Evolutionary conservation across 2,329 filamentous ascomycete species (phyloP).

Genomic region (Dissoconium aciculare): DNA sequence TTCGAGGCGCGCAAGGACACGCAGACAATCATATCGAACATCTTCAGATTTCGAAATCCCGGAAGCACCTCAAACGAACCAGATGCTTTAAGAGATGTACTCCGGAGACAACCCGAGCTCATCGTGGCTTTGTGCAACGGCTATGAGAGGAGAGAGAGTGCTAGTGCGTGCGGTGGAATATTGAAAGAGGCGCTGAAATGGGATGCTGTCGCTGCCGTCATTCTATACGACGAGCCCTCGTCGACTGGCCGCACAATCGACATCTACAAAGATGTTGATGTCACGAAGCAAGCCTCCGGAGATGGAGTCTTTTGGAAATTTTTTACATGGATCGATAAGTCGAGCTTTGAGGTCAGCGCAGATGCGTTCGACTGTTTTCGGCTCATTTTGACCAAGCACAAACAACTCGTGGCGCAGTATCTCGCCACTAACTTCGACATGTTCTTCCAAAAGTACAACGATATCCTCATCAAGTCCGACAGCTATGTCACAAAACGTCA

Average conservation of each 20-base stretch:
- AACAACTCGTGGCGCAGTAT: constrained; percentile 76
- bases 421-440: constrained; percentile 78
- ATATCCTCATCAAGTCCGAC: constrained; percentile 71
- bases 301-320: constrained; percentile 90
- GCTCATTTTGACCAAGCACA: constrained; percentile 88
- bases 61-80: constrained; percentile 54
- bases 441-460: constrained; percentile 88
- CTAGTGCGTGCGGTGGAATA: constrained; percentile 79
- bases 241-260: constrained; percentile 60
- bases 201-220: constrained; percentile 76
- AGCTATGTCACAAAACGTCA: constrained; percentile 97
- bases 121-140: constrained; percentile 77
- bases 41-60: constrained; percentile 73
- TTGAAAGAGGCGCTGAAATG: constrained; percentile 81
- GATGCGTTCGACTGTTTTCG: constrained; percentile 97
- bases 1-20: constrained; percentile 95
- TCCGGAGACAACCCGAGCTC: constrained; percentile 72
- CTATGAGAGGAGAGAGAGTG: constrained; percentile 80
- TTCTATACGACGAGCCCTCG: constrained; percentile 79
- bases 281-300: constrained; percentile 59
- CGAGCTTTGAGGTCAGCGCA: constrained; percentile 89
- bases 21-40: constrained; percentile 88
- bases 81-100: constrained; percentile 74
- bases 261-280: constrained; percentile 49
- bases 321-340: constrained; percentile 93